Evolutionary conservation across 495 filamentous ascomycete genomes (phyloP).

Genomic region (Glarea lozoyensis): DNA sequence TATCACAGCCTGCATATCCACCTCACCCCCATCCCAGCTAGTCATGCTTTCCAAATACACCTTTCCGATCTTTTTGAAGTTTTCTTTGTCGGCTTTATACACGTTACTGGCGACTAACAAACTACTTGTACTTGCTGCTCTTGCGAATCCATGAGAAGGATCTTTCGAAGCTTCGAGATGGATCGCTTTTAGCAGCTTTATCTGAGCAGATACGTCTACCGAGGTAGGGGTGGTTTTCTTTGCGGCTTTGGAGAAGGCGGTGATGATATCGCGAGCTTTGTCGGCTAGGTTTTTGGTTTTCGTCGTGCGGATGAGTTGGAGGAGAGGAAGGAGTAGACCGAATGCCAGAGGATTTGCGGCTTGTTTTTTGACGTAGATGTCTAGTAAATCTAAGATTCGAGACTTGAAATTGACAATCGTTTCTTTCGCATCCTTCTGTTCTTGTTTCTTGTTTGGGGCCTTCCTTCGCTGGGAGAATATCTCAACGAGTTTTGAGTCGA

Average conservation of each 20-base stretch:
- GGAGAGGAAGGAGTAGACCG: conserved; percentile 28
- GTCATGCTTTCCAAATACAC: conserved; percentile 33
- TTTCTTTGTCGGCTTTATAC: conserved; percentile 25
- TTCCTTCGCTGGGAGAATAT: conserved; percentile 63
- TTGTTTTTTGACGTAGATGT: conserved; percentile 77
- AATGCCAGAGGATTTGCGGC: conserved; percentile 56
- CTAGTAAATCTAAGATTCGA: conserved; percentile 78
- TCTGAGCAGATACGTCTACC: conserved; percentile 28
- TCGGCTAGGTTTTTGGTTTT: conserved; percentile 62
- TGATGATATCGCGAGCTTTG: conserved; percentile 60
- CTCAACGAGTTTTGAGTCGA: conserved; percentile 71
- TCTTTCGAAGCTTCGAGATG: conserved; percentile 65
- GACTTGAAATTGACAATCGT: conserved; percentile 94
- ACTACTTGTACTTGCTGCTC: conserved; percentile 39
- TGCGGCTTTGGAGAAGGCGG: conserved; percentile 58
- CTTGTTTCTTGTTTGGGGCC: conserved; percentile 56
- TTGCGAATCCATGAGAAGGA: conserved; percentile 36
- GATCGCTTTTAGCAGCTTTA: conserved; percentile 54
- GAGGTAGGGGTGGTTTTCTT: conserved; percentile 31
- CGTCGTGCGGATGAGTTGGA: conserved; percentile 49
- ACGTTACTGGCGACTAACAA: conserved; percentile 37
- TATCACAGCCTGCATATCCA: conserved; percentile 36
- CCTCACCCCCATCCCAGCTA: conserved; percentile 30
- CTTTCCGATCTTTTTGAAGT: conserved; percentile 24
- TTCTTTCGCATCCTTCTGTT: conserved; percentile 77